Base-by-base conservation (phyloP, 495 filamentous ascomycete genomes). In the Xylaria palmicola region DNA sequence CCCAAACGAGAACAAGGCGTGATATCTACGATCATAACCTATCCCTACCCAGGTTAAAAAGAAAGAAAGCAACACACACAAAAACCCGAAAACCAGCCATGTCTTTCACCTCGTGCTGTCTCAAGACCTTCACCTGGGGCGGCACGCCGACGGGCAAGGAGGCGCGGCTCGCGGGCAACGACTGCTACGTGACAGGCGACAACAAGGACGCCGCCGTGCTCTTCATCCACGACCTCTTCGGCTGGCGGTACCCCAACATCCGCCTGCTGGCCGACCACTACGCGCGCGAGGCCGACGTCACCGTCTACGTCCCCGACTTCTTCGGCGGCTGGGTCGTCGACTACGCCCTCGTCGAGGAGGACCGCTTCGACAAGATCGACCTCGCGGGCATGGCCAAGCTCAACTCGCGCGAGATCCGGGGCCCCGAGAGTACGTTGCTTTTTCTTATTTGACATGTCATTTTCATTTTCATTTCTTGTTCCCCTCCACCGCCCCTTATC, bases 251-350 rank as follows among this genome's bases (percentile, higher is more conserved):
- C 45, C 68, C 75, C 59, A 87, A 88, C 65, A 64, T 67, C 6
- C 77, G 86, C 3, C 69, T 87, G 0, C 68, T 87, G 13, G 83
- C 84, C 13, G 84, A 88, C 68, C 73, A 75, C 60, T 82, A 80
- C 70, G 82, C 84, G 3, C 69, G 75, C 62, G 80, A 81, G 68
- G 74, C 74, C 24, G 68, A 71, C 45, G 79, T 76, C 47, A 76
- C 72, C 20, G 83, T 88, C 29, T 86, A 83, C 63, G 55, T 86
- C 27, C 84, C 84, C 9, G 85, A 87, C 65, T 86, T 87, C 65
- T 76, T 76, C 65, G 72, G 41, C 62, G 79, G 79, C 44, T 69
- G 73, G 50, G 68, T 72, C 30, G 56, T 75, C 57, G 63, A 71
- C 41, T 47, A 43, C 4, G 72, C 68, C 15, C 51, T 69, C 30